Evolutionary conservation across 2,329 filamentous ascomycete genomes (phyloP), one percentile per base, ranked within the genome.

Genomic region (Diplodia mutila): DNA sequence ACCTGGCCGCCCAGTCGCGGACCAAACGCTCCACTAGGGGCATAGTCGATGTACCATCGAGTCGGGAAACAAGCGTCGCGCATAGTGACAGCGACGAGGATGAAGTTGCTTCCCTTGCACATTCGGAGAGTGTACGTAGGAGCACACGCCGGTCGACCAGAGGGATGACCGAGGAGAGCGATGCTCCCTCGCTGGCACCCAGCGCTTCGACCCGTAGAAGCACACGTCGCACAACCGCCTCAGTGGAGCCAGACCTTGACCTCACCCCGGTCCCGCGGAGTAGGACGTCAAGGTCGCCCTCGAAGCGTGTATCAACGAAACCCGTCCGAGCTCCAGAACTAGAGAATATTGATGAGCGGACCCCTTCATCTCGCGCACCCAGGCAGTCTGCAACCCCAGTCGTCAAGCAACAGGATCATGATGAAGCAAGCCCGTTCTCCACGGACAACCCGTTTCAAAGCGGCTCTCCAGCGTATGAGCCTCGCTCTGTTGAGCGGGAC

Each of bases 391-490:
- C 48, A 75, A 75, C 12, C 75, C 79, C 5, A 75, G 80, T 7
- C n/a, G 70, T 81, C 21, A 86, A 85, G 70, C 74, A 80, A 11
- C 80, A 84, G 52, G 77, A 79, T 21, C 74, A 76, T 2, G 75
- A 73, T 9, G 84, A 85, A 3, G 85, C 86, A 39, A 90, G 85
- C 73, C 90, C 91, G 37, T 98, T 98, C 78, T 93, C 91, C 1
- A 86, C 90, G 72, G 93, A 97, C 65, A 98, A 98, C 74, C 94
- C 94, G 0, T 98, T 98, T 76, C 94, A 98, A 77, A 92, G 91
- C 75, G 91, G 90, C 77, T 90, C 92, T 11, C 89, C 92, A 1
- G 79, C 85, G 5, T 70, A 74, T 25, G 74, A 78, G 25, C 73
- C 74, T 8, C 70, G 70, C 73, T 73, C 67, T 68, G 69, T 65